Conservation (phyloP, 2,329 filamentous ascomycete genomes). For the Penicillium sp. region DNA sequence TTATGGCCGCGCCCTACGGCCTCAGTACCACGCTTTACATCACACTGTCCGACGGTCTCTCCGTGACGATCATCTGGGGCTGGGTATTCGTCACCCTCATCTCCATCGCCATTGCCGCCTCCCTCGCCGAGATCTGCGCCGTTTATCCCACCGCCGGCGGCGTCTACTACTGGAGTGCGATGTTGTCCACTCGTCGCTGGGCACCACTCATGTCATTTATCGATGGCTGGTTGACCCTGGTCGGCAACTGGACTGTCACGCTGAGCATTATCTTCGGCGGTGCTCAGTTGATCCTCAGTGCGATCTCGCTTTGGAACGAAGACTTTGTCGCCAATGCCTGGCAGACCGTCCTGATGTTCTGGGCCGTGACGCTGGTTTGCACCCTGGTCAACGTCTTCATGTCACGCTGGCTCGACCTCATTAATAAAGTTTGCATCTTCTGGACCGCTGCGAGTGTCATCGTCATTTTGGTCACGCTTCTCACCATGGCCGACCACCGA, state of each 20-base stretch:
- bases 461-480: conserved; percentile 61
- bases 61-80: conserved; percentile 65
- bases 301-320: conserved; percentile 65
- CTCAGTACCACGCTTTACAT: conserved; percentile 65
- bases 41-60: conserved; percentile 62
- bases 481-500: conserved; percentile 55
- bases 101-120: conserved; percentile 59
- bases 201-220: conserved; percentile 64
- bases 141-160: conserved; percentile 64
- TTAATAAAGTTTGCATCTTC: conserved; percentile 69
- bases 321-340: conserved; percentile 62
- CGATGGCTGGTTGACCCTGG: conserved; percentile 65
- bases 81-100: conserved; percentile 63
- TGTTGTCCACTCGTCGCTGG: conserved; percentile 61
- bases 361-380: conserved; percentile 63
- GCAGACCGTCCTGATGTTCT: conserved; percentile 67
- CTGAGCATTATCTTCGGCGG: conserved; percentile 67
- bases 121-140: conserved; percentile 63
- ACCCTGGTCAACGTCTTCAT: conserved; percentile 62
- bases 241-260: conserved; percentile 68
- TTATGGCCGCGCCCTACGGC: conserved; percentile 68
- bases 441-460: conserved; percentile 64
- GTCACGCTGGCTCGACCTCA: conserved; percentile 58
- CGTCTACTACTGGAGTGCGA: conserved; percentile 67
- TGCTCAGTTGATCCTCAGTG: conserved; percentile 62